A percentile compares a stretch with the other conserved stretches of the same genome.
Evolutionary conservation across 805 yeast species (phyloP).

Genomic region (Saccharomycopsis schoenii): DNA sequence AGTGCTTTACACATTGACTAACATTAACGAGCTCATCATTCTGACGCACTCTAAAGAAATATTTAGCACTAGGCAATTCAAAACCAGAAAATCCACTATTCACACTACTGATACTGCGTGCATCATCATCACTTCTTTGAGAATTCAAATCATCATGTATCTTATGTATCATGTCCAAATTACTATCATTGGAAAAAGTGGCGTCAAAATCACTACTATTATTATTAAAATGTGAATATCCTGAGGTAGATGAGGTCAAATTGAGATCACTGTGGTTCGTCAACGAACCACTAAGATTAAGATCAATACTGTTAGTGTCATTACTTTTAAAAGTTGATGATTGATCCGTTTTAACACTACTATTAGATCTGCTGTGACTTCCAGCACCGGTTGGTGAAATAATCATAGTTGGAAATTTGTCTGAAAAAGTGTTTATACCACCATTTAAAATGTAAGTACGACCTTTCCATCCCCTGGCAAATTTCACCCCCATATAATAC

Average conservation of each 20-base stretch:
- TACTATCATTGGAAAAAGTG: not conserved
- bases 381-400: slow-evolving; percentile 14
- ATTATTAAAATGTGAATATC: not conserved
- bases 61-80: slow-evolving; percentile 36
- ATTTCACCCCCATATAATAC: not conserved
- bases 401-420: slow-evolving; percentile 22
- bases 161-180: not conserved
- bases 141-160: not conserved
- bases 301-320: not conserved
- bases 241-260: not conserved
- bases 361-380: not conserved
- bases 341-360: slow-evolving; percentile 5
- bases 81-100: slow-evolving; percentile 33
- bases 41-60: slow-evolving; percentile 38
- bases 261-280: not conserved
- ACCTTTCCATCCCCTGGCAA: slow-evolving; percentile 28
- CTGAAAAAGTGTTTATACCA: slow-evolving; percentile 32
- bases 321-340: slow-evolving; percentile 1
- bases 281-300: not conserved
- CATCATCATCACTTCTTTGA: not conserved
- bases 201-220: not conserved
- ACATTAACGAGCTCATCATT: slow-evolving; percentile 39
- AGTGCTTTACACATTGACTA: slow-evolving; percentile 16
- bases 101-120: slow-evolving; percentile 4
- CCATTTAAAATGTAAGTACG: slow-evolving; percentile 34